Base-by-base conservation (phyloP, 257 asterid species). In the Ilex asprella region DNA sequence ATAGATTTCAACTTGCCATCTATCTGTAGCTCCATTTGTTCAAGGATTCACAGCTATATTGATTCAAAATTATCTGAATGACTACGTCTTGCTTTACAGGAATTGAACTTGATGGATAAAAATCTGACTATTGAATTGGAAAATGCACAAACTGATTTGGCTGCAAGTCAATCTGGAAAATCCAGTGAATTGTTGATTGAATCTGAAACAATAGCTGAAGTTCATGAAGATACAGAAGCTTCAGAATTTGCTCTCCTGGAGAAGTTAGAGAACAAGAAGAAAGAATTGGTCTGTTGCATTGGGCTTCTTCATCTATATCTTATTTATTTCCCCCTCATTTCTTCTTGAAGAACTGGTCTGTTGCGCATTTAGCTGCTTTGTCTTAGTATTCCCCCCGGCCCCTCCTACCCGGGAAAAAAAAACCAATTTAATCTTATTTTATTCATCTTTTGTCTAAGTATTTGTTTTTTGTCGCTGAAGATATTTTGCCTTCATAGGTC, bases 261-360 rank as follows among this genome's bases (percentile, higher is more conserved):
- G 70, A 80, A 86, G 79, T 73, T 82, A 73, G 95, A 92, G 78
- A 69, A 67, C 76, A 83, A 82, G 87, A 89, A 75, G 76, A 84
- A 67, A 63, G 95, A 87, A 66, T 68, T 82, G 84, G 99, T 92
- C 30, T 41, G 89, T 72, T 72, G 72, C 51, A 14, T 56, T 41
- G 50, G 58, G 50, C 29, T 50, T 59, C 57, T 49, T 49, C 30
- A 14, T 14, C 30, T 53, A 53, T 3, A 44, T n/a, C 13, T 9
- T 9, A n/a, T 50, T 50, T 21, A 1, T 21, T 21, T 21, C 27
- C 27, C 27, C 27, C 27, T 21, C 27, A 21, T 21, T 21, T 21
- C 27, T 0, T 21, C 27, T 21, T 21, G 27, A 21, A 21, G 27
- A 21, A 21, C 27, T 21, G 27, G 27, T 21, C 27, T 21, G 27